Evolutionary conservation across 2,329 filamentous ascomycete genomes (phyloP), one percentile per base, ranked within the genome.

Genomic region (Biscogniauxia mediterranea): DNA sequence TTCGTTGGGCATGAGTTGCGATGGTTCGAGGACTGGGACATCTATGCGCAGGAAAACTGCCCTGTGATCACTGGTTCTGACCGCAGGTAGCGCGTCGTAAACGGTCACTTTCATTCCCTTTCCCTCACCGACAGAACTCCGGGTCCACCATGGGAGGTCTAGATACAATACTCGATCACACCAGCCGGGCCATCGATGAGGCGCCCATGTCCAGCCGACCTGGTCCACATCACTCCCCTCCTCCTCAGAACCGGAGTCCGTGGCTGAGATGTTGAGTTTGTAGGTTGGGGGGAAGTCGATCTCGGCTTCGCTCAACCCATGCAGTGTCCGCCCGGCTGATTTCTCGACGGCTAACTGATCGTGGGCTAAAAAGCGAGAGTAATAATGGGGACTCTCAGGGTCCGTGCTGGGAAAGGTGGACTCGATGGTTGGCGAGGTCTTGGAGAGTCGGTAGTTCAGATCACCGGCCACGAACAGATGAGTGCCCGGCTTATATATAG

Each of bases 271-370:
- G 38, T 83, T 82, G 74, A 95, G 96, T 76, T 99, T 99, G 81
- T 99, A 99, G 0, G 95, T 97, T 0, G 95, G 95, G 1, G 93
- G 90, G 70, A 98, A 99, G 3, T 75, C 76, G 61, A 98, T 86
- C 0, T 83, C 79, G 0, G 88, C 85, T 77, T 99, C 95, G 9
- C 79, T 78, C 38, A 99, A 79, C 4, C 91, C 89, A 65, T 98
- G 93, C 23, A 96, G 79, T 1, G 91, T 92, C 17, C 87, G 83
- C 0, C 88, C 86, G 0, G 87, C 87, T 4, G 76, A 76, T 57
- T 85, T 86, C 76, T 98, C 93, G 54, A 85, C 81, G 1, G 80
- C 88, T 21, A 98, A 83, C 77, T 99, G 95, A 75, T 99, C 95
- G 1, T 86, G 79, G 28, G 82, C 76, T 49, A 97, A 81, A 61